Evolutionary conservation across 495 filamentous ascomycete species (phyloP), one percentile per base, ranked within the genome.

Genomic region (Aspergillus nidulans): DNA sequence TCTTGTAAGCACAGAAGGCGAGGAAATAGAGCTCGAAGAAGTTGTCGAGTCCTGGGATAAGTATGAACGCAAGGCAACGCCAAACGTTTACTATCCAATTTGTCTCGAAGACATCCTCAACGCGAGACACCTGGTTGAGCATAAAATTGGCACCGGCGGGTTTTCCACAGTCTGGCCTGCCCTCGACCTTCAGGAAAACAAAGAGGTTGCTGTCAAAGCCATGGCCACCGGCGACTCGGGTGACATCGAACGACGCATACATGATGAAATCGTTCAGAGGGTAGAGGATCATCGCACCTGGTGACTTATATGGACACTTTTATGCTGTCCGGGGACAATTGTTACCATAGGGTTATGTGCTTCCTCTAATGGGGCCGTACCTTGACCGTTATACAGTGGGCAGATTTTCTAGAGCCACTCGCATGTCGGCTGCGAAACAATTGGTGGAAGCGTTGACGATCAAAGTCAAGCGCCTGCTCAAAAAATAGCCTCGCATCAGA

Each of bases 121-220:
- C 63, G 87, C 88, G 36, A 86, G 87, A 68, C 92, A 95, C 71
- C 88, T 87, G 9, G 81, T 95, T 26, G 83, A 91, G 59, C 85
- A 88, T 62, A 92, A 95, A 74, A 77, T 92, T 18, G 90, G 90
- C 16, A 91, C 84, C 86, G 89, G 90, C 55, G 89, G 91, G 61
- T 90, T 90, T 70, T 91, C 87, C 8, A 92, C 89, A 10, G 90
- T 95, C 34, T 92, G 89, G 90, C 75, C 92, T 42, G 70, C 68
- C 21, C 55, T 53, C 52, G 69, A 77, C 58, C 51, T 60, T 19
- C 56, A 55, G 60, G 69, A 60, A 32, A 57, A 62, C 13, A 64
- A 24, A 26, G 36, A 66, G 24, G 61, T 65, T n/a, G 65, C 65
- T 16, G 53, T 70, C 42, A 70, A 68, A 55, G 50, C 63, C 39